phyloP scores from a whole-genome alignment of 2,329 filamentous ascomycete species.

The Emericellopsis atlantica region DNA sequence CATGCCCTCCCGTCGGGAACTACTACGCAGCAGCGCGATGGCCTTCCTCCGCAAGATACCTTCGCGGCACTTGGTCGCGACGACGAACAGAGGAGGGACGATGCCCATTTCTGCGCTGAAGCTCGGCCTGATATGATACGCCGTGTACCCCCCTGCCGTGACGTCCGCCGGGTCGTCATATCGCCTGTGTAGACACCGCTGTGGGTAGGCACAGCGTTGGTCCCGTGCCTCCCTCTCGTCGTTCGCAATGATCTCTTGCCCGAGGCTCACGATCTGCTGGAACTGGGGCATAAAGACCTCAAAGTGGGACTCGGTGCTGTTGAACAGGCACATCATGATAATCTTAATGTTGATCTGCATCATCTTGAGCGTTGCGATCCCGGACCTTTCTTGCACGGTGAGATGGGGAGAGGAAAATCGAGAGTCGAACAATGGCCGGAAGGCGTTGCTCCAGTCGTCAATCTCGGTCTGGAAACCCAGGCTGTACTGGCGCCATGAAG shows the following conservation, averaged over 20 bases:
- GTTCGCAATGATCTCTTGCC: constrained; percentile 45
- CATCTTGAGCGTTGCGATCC: constrained; percentile 51
- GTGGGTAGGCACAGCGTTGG: constrained; percentile 28
- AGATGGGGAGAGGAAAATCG: constrained; percentile 33
- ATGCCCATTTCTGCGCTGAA: constrained; percentile 55
- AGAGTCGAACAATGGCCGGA: constrained; percentile 38
- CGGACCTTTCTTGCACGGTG: constrained; percentile 37
- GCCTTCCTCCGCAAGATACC: constrained; percentile 43
- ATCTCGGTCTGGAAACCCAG: constrained; percentile 34
- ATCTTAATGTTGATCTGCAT: constrained; percentile 44
- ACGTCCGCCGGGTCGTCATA: constrained; percentile 17
- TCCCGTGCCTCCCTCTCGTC: constrained; percentile 38
- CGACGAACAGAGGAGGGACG: constrained; percentile 50
- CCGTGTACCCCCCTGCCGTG: constrained; percentile 27
- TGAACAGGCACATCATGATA: constrained; percentile 48
- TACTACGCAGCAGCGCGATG: constrained; percentile 46
- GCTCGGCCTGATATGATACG: constrained; percentile 42
- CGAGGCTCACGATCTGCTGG: constrained; percentile 41
- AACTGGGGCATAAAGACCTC: constrained; percentile 41
- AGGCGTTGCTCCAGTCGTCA: constrained; percentile 41
- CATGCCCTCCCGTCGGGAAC: constrained; percentile 52
- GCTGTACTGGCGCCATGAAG: constrained; percentile 32
- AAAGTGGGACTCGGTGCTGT: constrained; percentile 43
- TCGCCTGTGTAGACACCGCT: constrained; percentile 25
- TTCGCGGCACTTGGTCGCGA: constrained; percentile 55